A percentile compares a stretch with the other conserved stretches of the same genome.
phyloP scores from a whole-genome alignment of 345 rosid genomes.

The Alliaria petiolata region DNA sequence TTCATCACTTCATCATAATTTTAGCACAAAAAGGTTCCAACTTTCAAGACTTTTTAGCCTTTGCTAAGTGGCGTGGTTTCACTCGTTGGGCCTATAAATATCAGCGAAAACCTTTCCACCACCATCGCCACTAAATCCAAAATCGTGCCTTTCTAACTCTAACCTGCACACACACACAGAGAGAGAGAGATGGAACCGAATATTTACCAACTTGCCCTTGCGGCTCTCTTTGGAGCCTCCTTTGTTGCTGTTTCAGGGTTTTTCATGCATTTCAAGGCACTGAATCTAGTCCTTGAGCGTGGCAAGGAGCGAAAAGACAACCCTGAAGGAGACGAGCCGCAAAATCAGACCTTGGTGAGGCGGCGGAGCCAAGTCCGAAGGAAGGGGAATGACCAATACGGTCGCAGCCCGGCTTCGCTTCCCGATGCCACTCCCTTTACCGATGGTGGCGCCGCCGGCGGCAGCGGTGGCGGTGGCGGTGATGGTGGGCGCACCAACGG shows the following conservation, averaged over 20 bases:
- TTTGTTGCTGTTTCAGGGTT: slow-evolving; percentile 89
- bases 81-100: slow-evolving; percentile 33
- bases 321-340: slow-evolving; percentile 54
- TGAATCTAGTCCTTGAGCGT: slow-evolving; percentile 83
- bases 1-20: not conserved
- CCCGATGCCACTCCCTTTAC: slow-evolving; percentile 74
- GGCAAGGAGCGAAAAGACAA: slow-evolving; percentile 54
- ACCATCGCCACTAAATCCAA: slow-evolving; percentile 23
- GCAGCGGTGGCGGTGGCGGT: slow-evolving; percentile 41
- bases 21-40: not conserved
- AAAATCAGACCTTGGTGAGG: slow-evolving; percentile 26
- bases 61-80: slow-evolving; percentile 25
- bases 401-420: slow-evolving; percentile 61
- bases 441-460: slow-evolving; percentile 35
- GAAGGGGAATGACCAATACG: slow-evolving; percentile 53
- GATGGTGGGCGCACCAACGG: slow-evolving; percentile 57
- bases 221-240: slow-evolving; percentile 97
- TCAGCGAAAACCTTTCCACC: not conserved
- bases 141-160: slow-evolving; percentile 19
- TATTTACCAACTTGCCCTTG: slow-evolving; percentile 79
- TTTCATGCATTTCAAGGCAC: slow-evolving; percentile 91
- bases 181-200: slow-evolving; percentile 63
- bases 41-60: slow-evolving; percentile 3
- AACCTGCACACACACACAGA: slow-evolving; percentile 9
- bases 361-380: slow-evolving; percentile 43